phyloP scores from a whole-genome alignment of 2,329 filamentous ascomycete genomes.

The Hirsutella minnesotensis region DNA sequence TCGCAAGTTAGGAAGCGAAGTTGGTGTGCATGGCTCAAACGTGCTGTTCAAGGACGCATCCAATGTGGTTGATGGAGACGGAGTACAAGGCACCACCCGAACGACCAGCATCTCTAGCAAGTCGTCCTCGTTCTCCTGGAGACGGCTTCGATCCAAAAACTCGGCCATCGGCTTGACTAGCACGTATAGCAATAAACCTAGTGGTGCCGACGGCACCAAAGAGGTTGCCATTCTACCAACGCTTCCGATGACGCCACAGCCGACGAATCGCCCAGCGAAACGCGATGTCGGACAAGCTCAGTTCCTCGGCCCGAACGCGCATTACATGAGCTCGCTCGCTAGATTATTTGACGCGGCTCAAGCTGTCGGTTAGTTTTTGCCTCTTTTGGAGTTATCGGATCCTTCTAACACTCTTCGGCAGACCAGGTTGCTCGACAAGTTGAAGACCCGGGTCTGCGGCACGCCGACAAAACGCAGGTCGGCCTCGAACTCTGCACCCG shows the following conservation, averaged over 20 bases:
- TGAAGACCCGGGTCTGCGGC: slow-evolving; percentile 83
- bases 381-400: not conserved
- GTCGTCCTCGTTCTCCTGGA: slow-evolving; percentile 66
- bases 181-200: slow-evolving; percentile 27
- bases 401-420: slow-evolving; percentile 20
- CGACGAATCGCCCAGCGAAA: slow-evolving; percentile 57
- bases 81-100: slow-evolving; percentile 31
- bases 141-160: slow-evolving; percentile 80
- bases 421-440: slow-evolving; percentile 95
- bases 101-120: slow-evolving; percentile 58
- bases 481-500: slow-evolving; percentile 87
- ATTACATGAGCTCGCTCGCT: slow-evolving; percentile 86
- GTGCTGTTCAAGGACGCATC: slow-evolving; percentile 63
- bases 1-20: slow-evolving; percentile 86
- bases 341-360: slow-evolving; percentile 88
- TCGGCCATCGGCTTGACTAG: slow-evolving; percentile 51
- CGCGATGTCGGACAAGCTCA: slow-evolving; percentile 56
- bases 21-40: slow-evolving; percentile 68
- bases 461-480: slow-evolving; percentile 88
- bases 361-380: slow-evolving; percentile 61
- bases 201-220: slow-evolving; percentile 13
- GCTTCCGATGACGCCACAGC: slow-evolving; percentile 62
- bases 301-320: slow-evolving; percentile 73
- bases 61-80: slow-evolving; percentile 32
- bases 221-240: slow-evolving; percentile 49